Percentiles rank a stretch among this genome's conserved stretches.
These are phyloP conservation scores for Geotrichum macrosporum DNA, from an alignment of 1,139 yeast genomes.

Conservation along the genomic window DNA sequence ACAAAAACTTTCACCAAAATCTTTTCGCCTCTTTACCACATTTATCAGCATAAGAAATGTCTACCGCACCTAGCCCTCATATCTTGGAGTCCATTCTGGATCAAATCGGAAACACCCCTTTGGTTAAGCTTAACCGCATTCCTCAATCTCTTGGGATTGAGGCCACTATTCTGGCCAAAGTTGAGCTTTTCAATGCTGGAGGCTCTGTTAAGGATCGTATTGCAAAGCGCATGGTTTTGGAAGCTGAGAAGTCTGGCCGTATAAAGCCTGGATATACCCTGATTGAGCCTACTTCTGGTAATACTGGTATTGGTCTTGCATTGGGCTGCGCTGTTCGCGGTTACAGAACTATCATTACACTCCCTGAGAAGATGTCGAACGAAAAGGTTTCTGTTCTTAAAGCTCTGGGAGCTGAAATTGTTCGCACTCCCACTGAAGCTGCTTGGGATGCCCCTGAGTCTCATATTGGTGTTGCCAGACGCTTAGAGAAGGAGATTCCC, in stretches of 20 bases:
- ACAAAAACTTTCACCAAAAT: no score
- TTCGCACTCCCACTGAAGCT: constrained; percentile 89
- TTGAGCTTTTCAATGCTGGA: constrained; percentile 64
- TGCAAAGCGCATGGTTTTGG: constrained; percentile 63
- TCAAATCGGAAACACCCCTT: constrained; percentile 79
- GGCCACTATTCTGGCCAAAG: constrained; percentile 51
- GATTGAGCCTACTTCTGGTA: constrained; percentile 85
- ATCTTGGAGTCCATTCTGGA: constrained; percentile 44
- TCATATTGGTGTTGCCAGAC: constrained; percentile 83
- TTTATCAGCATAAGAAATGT: neutral
- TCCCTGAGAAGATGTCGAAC: constrained; percentile 91
- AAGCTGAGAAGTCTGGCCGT: constrained; percentile 73
- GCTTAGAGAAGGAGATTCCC: constrained; percentile 78
- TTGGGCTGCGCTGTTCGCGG: constrained; percentile 84
- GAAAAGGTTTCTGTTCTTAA: constrained; percentile 85
- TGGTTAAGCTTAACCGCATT: constrained; percentile 66
- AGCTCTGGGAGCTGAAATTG: constrained; percentile 87
- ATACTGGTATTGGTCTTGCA: constrained; percentile 78
- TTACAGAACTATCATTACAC: constrained; percentile 79
- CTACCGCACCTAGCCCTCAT: constrained; percentile 16
- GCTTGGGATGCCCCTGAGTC: constrained; percentile 93
- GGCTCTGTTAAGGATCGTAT: constrained; percentile 68
- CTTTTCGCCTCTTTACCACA: no score
- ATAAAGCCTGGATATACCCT: constrained; percentile 83
- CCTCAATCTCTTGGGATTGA: constrained; percentile 76